Conservation (phyloP, 2,329 filamentous ascomycete genomes). For the Colletotrichum theobromicola region DNA sequence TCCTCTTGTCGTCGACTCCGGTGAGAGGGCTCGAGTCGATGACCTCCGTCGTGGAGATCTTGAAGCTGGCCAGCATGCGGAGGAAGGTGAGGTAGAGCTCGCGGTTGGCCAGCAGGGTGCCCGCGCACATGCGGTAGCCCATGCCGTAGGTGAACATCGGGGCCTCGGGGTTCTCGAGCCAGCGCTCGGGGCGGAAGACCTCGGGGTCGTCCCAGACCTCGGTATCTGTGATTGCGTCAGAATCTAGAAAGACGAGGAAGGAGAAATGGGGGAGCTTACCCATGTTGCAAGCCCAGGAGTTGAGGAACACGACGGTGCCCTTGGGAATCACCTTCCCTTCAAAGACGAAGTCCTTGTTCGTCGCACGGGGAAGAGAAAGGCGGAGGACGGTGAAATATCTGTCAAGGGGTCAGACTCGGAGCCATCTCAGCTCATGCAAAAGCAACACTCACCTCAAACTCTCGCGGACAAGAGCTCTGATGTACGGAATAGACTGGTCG, state of each 20-base stretch:
- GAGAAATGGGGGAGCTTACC: conserved; percentile 17
- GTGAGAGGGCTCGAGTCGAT: conserved; percentile 8
- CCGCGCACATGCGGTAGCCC: conserved; percentile 59
- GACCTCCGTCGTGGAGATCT: conserved; percentile 38
- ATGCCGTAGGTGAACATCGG: conserved; percentile 60
- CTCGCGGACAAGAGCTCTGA: conserved; percentile 81
- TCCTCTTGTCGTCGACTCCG: conserved; percentile 7
- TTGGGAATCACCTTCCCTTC: conserved; percentile 44
- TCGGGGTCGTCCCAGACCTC: conserved; percentile 69
- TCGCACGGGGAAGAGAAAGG: conserved; percentile 65
- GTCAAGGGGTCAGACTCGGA: conserved; percentile 22
- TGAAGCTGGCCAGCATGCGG: conserved; percentile 54
- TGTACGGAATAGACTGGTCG: conserved; percentile 80
- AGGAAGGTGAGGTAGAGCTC: conserved; percentile 59
- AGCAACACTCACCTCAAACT: conserved; percentile 50
- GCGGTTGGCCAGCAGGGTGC: conserved; percentile 57
- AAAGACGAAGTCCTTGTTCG: conserved; percentile 27
- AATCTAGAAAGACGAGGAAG: conserved; percentile 42
- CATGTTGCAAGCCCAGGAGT: conserved; percentile 34
- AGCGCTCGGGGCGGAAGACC: conserved; percentile 59
- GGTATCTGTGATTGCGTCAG: conserved; percentile 43
- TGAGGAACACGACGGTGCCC: conserved; percentile 51
- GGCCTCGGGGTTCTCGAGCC: conserved; percentile 41
- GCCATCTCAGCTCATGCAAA: not conserved
- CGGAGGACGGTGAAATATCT: conserved; percentile 72